These are phyloP conservation scores for Solanum stenotomum DNA, from an alignment of 257 asterid species.

Conservation along the genomic window DNA sequence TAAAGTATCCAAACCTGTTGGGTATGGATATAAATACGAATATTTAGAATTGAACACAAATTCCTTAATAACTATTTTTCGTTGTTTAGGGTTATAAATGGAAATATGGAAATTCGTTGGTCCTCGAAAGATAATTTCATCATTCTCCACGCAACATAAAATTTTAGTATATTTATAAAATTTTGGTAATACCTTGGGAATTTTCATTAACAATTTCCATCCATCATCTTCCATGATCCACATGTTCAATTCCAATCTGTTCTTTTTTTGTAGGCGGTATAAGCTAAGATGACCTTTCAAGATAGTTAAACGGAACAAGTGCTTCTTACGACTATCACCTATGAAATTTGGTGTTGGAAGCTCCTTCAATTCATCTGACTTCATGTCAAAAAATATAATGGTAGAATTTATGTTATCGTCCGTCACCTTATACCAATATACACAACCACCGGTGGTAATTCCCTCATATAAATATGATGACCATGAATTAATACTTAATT, in stretches of 20 bases:
- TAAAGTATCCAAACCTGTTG: not conserved
- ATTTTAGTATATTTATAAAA: not conserved
- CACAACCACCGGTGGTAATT: not conserved
- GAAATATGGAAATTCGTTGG: not conserved
- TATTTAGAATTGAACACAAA: not conserved
- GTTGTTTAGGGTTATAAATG: not conserved
- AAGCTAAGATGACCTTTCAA: not conserved
- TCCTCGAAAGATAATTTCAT: not conserved
- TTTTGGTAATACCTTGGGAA: not conserved
- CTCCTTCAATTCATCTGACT: not conserved
- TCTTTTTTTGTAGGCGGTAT: not conserved
- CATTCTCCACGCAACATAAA: not conserved
- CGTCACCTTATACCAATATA: not conserved
- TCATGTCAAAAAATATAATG: not conserved
- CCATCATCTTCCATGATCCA: not conserved
- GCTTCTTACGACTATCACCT: not conserved
- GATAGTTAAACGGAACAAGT: not conserved
- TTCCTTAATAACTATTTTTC: not conserved
- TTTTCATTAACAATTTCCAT: not conserved
- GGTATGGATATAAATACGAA: not conserved
- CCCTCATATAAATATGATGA: not conserved
- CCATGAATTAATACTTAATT: not conserved
- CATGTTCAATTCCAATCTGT: not conserved
- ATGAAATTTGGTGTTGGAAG: not conserved
- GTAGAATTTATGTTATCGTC: rapidly evolving